Percentiles rank a stretch among this genome's conserved stretches.
Evolutionary conservation across 371 early-diverging fungal species (phyloP).

Genomic region (Nematocida minor): DNA sequence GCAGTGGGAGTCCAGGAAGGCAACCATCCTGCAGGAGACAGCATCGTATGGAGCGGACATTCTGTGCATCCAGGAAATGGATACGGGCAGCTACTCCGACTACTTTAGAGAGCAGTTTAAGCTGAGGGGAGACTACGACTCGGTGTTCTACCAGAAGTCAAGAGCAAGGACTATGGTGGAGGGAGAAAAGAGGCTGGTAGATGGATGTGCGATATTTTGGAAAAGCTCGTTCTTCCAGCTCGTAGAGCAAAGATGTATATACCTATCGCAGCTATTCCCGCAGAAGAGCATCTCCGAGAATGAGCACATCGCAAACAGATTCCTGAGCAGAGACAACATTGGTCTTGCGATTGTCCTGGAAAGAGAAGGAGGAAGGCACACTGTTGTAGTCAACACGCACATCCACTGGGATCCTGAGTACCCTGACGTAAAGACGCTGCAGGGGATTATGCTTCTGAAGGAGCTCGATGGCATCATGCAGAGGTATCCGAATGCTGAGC

Average conservation of each 20-base stretch:
- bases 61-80: constrained; percentile 79
- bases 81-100: constrained; percentile 64
- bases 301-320: constrained; percentile 82
- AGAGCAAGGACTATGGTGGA: constrained; percentile 82
- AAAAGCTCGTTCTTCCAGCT: constrained; percentile 71
- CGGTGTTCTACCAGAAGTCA: constrained; percentile 83
- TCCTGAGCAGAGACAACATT: constrained; percentile 85
- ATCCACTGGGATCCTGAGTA: constrained; percentile 68
- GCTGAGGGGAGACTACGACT: constrained; percentile 69
- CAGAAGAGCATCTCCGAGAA: constrained; percentile 76
- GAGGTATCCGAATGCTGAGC: constrained; percentile 58
- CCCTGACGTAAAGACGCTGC: constrained; percentile 91
- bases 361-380: constrained; percentile 62
- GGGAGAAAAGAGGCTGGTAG: constrained; percentile 75
- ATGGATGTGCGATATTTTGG: constrained; percentile 94
- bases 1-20: constrained; percentile 82
- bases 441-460: constrained; percentile 84
- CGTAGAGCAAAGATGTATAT: constrained; percentile 73
- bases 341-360: constrained; percentile 77
- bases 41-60: constrained; percentile 79
- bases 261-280: constrained; percentile 81
- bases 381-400: constrained; percentile 78
- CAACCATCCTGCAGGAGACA: constrained; percentile 78
- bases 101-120: constrained; percentile 72
- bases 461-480: constrained; percentile 70